Base-by-base conservation (phyloP, 495 filamentous ascomycete species). In the Hypoxylon lienhwacheense region DNA sequence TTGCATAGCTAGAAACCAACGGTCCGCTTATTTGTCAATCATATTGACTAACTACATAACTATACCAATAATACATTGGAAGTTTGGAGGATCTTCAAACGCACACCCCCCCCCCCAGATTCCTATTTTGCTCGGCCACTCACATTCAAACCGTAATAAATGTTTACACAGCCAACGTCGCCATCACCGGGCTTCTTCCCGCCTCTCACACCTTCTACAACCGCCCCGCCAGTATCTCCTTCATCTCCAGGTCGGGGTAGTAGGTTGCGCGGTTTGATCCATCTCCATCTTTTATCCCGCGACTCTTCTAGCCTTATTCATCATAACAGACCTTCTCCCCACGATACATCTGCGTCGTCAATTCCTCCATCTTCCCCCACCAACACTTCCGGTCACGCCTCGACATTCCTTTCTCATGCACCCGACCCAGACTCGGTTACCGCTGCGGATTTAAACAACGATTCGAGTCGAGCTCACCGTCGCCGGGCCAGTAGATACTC, bases 251-350 rank as follows among this genome's bases (percentile, higher is more conserved):
- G 73, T 21, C 77, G 85, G 55, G 72, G 80, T 16, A 80, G 82
- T 49, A 76, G 87, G 26, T 76, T 91, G 55, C 79, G 87, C 20
- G 85, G 86, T 24, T 73, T 95, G 47, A 87, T 80, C 55, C 87
- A 89, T 71, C 76, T 95, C 59, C 81, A 84, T 73, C 73, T 84
- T 36, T 73, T 82, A 56, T 74, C 79, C 21, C 74, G 77, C 44
- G 73, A 79, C 33, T 69, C 71, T 37, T 66, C 69, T 50, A 65
- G 66, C 67, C 51, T 65, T 63, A 55, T 59, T 60, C 61, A 55
- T 62, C 57, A 55, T 48, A 47, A 47, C 51, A 47, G 67, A 56
- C 48, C 48, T 25, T 58, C 47, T 49, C 55, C 55, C 37, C 55
- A 66, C 33, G 53, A 61, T 28, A 47, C 69, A 24, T 52, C 64